phyloP scores from a whole-genome alignment of 768 basidiomycete genomes.

The Termitomyces sp. region DNA sequence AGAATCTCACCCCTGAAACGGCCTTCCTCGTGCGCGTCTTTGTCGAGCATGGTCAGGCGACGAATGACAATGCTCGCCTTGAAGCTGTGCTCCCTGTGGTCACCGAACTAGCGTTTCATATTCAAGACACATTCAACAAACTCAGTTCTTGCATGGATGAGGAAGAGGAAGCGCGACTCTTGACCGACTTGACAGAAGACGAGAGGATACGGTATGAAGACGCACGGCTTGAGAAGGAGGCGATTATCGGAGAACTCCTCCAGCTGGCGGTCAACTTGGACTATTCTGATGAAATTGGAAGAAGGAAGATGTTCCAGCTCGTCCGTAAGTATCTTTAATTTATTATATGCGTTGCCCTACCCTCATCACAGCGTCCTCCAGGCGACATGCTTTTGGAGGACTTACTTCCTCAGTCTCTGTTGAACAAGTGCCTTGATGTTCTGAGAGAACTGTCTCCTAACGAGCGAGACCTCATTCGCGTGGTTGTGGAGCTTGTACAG shows the following conservation, averaged over 20 bases:
- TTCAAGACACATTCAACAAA: conserved; percentile 66
- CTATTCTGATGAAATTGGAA: conserved; percentile 88
- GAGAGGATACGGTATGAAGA: conserved; percentile 41
- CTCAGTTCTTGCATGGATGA: conserved; percentile 20
- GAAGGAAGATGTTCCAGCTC: conserved; percentile 81
- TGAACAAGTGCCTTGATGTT: conserved; percentile 79
- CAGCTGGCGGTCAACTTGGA: conserved; percentile 75
- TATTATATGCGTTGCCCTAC: neutral
- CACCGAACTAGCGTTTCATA: conserved; percentile 69
- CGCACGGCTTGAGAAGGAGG: conserved; percentile 44
- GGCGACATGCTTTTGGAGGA: conserved; percentile 80
- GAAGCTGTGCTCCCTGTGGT: conserved; percentile 79
- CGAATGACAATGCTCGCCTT: conserved; percentile 54
- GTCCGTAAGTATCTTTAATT: conserved; percentile 60
- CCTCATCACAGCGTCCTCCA: conserved; percentile 18
- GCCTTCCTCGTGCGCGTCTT: conserved; percentile 82
- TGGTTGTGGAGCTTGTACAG: conserved; percentile 84
- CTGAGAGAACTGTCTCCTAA: conserved; percentile 62
- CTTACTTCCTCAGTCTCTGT: conserved; percentile 59
- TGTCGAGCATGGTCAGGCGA: conserved; percentile 66
- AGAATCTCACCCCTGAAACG: conserved; percentile 59
- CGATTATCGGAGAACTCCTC: conserved; percentile 78
- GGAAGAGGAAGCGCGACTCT: conserved; percentile 18
- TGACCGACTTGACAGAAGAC: conserved; percentile 21
- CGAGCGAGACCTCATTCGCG: conserved; percentile 81